Conservation (phyloP, 345 rosid genomes). For the Lepidium sativum region DNA sequence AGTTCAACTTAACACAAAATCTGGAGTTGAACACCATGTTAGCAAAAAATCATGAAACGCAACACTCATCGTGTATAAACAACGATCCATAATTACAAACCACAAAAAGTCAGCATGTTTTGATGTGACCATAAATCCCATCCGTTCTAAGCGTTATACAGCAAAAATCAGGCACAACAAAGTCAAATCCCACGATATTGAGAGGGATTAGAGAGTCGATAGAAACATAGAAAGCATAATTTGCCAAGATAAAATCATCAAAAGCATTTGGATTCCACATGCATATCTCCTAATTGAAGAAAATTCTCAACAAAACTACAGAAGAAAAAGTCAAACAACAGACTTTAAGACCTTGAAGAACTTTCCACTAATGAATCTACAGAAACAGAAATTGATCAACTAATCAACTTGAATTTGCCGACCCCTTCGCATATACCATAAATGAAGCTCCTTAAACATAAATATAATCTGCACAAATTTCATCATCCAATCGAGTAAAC, state of each 20-base stretch:
- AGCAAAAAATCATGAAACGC: not conserved
- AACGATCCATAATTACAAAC: not conserved
- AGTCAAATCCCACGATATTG: not conserved
- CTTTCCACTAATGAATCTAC: not conserved
- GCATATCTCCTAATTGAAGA: not conserved
- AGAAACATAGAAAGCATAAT: not conserved
- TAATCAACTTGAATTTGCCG: not conserved
- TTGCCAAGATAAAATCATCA: not conserved
- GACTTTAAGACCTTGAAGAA: not conserved
- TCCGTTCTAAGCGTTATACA: not conserved
- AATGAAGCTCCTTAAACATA: not conserved
- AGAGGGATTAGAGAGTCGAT: not conserved
- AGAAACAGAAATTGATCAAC: not conserved
- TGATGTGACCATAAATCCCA: not conserved
- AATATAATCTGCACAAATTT: not conserved
- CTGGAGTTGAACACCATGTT: not conserved
- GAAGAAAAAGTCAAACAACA: not conserved
- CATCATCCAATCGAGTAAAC: not conserved
- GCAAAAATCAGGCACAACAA: not conserved
- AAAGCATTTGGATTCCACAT: slow-evolving; percentile 1
- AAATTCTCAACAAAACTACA: not conserved
- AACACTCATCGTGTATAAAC: not conserved
- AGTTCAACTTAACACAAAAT: not conserved
- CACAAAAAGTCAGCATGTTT: not conserved
- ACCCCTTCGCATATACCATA: not conserved